Base-by-base conservation (phyloP, 164 flowering plant species). In the Chimonanthus salicifolius region DNA sequence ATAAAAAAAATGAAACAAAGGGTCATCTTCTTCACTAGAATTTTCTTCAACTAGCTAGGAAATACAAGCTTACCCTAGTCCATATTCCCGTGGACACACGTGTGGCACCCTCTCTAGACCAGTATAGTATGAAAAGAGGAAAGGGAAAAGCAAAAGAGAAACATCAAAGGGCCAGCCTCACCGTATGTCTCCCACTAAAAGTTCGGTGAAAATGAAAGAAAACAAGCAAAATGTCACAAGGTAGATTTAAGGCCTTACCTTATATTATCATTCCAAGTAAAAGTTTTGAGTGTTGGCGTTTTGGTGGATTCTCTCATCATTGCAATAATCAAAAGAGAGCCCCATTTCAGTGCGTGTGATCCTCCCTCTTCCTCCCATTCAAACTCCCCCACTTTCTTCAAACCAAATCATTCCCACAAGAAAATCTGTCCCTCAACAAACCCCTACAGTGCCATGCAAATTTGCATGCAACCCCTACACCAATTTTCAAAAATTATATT, bases 361-460 rank as follows among this genome's bases (percentile, higher is more conserved):
- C 45, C 58, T 64, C 75, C 33, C 33, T 1, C 2, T 33, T 60
- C 45, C 58, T 64, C 75, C 33, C 33, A 33, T 33, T 33, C 33
- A 33, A 33, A 33, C 33, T 51, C 71, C 54, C 47, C 65, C 74
- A 58, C 50, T 64, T 75, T 80, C 77, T 67, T 33, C 75, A 83
- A 85, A 82, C 87, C 81, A 80, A 82, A 89, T 89, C 81, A 89
- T 89, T 83, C 68, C 6, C 80, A 62, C 78, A 74, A 70, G 92
- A 89, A 89, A 79, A 82, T 87, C 84, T 86, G 92, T 89, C 92
- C 71, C 89, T 82, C 21, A 63, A 68, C 68, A 71, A 15, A 49
- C 70, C 74, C 75, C 68, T 85, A 49, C 43, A 74, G 64, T 49
- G 47, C 11, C 62, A 79, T 79, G 83, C 86, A 88, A 71, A 77